Evolutionary conservation across 345 rosid genomes (phyloP), one percentile per base, ranked within the genome.

Genomic region (Populus pruinosa): DNA sequence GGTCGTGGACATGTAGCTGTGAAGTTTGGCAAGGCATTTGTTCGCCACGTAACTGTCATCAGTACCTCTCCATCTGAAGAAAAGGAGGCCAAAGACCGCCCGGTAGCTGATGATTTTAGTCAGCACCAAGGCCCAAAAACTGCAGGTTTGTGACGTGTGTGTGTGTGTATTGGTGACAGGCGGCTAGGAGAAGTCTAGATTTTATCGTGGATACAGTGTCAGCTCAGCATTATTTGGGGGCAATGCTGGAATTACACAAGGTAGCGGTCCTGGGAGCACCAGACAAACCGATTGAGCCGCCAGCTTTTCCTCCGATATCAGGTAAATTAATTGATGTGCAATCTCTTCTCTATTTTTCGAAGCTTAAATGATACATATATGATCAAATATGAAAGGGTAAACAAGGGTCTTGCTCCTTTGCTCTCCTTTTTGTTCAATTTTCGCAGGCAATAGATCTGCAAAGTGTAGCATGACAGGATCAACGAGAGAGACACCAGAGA

Each of bases 21-120:
- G 50, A 89, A 87, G 59, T 86, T 88, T 68, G 90, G 86, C 1
- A 86, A 91, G 76, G 93, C 89, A 2, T 88, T 88, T 61, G 87
- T 91, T 38, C 88, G 85, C 81, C 89, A 87, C 5, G 92, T 89
- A 4, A 87, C 93, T 0, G 90, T 89, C 65, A 87, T 89, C 72
- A 88, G 92, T 75, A 89, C 91, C 16, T 89, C 90, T 70, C 90
- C 92, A 0, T 83, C 86, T 2, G 90, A 86, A 78, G 90, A 90
- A 70, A 56, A 61, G 14, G 92, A 88, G 66, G 93, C 91, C 39
- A 85, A 36, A 44, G 79, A 87, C 21, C 85, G 87, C 7, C 77
- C 89, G 27, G 93, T 89, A 13, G 92, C 89, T 0, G 91, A 91
- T 55, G 81, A 59, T 12, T 89, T 89, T 82, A 2, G 27, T 91